Evolutionary conservation across 768 basidiomycete species (phyloP).

Genomic region (Pilatotrama ljubarskyi): DNA sequence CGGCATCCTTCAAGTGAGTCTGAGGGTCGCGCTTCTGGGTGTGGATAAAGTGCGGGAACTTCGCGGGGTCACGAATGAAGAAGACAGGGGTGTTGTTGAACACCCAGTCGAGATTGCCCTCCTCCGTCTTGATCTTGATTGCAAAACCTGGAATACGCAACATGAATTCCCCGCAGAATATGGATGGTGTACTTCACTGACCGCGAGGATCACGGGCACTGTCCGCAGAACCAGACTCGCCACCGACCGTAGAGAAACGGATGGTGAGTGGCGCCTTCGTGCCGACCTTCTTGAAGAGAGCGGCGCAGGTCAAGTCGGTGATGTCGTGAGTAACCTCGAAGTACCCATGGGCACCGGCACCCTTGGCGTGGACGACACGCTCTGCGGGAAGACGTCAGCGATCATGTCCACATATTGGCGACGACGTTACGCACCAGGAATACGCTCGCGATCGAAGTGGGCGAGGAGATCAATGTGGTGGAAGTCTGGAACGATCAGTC

Average conservation of each 20-base stretch:
- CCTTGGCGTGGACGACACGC: constrained; percentile 93
- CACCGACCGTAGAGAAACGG: constrained; percentile 93
- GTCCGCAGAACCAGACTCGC: constrained; percentile 86
- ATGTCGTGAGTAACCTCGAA: constrained; percentile 89
- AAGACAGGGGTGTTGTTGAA: constrained; percentile 93
- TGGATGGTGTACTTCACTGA: constrained; percentile 4
- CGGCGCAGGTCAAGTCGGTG: constrained; percentile 75
- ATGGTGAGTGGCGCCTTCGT: constrained; percentile 73
- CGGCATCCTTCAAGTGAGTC: constrained; percentile 86
- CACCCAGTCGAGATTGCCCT: constrained; percentile 93
- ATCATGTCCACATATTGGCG: not conserved
- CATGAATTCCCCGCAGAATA: not conserved
- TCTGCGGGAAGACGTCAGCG: constrained; percentile 39
- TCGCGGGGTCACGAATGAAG: constrained; percentile 83
- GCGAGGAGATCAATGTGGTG: constrained; percentile 87
- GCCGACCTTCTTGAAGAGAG: constrained; percentile 63
- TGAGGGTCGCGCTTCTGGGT: constrained; percentile 91
- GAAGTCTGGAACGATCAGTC: constrained; percentile 60
- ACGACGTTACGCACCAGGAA: constrained; percentile 48
- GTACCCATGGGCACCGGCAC: constrained; percentile 89
- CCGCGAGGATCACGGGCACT: constrained; percentile 86
- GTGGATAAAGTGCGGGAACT: constrained; percentile 95
- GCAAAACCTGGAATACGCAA: constrained; percentile 68
- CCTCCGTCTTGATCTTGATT: constrained; percentile 81
- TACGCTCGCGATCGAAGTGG: constrained; percentile 93